Evolutionary conservation across 1,139 yeast genomes (phyloP), one percentile per base, ranked within the genome.

Genomic region (Taiozyma sp.): DNA sequence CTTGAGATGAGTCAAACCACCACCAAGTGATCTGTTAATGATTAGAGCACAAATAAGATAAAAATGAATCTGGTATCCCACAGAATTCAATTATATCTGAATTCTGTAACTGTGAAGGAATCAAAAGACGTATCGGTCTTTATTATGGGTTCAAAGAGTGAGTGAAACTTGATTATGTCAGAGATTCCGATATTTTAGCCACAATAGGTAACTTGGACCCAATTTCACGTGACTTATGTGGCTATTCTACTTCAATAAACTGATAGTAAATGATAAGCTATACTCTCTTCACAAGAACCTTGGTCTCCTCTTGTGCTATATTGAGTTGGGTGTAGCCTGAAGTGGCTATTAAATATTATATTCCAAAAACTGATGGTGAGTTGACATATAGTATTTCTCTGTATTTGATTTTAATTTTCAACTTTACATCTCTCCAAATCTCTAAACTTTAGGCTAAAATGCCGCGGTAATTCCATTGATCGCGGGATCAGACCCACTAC

Each of bases 101-200:
- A n/a, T n/a, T n/a, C 10, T n/a, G 10, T 32, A 32, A 7, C 19
- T 32, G 36, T 3, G 4, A n/a, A n/a, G 13, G 19, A 32, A 32
- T 12, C 27, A 4, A 32, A n/a, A n/a, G 16, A 32, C 13, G 3
- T 13, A 13, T 14, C 14, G 34, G n/a, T 13, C 9, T 8, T 32
- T n/a, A 8, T 32, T 32, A 14, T 32, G 34, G n/a, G 13, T 12
- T 30, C 34, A 13, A 30, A 30, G 8, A 30, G n/a, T 13, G 4
- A n/a, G 28, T 19, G 16, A 29, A 44, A 23, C 28, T 19, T 10
- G 16, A 4, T 12, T n/a, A 23, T 23, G n/a, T 23, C 16, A n/a
- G 7, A 13, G 19, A 44, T 14, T 48, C 50, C 48, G 50, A 50
- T 49, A 50, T 50, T 50, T 27, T 43, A 40, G 47, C 53, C 47